A percentile compares a stretch with the other conserved stretches of the same genome.
phyloP scores from a whole-genome alignment of 2,329 filamentous ascomycete genomes.

The Sarocladiaceae sp. region DNA sequence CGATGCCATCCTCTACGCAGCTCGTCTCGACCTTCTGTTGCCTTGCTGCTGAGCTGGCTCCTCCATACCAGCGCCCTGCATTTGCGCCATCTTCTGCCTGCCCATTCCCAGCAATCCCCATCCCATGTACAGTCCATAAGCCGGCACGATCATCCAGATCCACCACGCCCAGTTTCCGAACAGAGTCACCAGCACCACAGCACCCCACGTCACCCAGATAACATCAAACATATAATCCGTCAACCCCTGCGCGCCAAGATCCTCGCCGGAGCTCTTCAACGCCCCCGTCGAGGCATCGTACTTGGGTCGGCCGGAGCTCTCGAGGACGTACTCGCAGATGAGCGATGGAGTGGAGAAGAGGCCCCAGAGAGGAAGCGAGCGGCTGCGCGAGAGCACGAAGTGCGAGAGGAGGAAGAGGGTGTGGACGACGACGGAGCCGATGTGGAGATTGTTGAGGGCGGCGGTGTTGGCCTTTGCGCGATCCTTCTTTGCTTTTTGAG shows the following conservation, averaged over 20 bases:
- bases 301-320: constrained; percentile 75
- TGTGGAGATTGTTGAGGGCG: constrained; percentile 76
- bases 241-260: constrained; percentile 79
- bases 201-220: constrained; percentile 89
- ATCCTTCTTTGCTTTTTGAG: constrained; percentile 61
- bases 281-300: constrained; percentile 60
- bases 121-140: constrained; percentile 51
- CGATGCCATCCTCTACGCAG: constrained; percentile 38
- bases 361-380: constrained; percentile 64
- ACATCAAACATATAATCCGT: constrained; percentile 99
- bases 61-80: constrained; percentile 31
- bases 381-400: constrained; percentile 56
- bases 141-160: constrained; percentile 50
- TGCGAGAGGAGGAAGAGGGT: constrained; percentile 69
- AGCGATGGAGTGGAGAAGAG: constrained; percentile 71
- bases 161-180: constrained; percentile 75
- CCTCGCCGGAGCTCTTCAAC: constrained; percentile 77
- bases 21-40: constrained; percentile 52
- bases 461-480: constrained; percentile 73
- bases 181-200: constrained; percentile 60
- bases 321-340: constrained; percentile 79
- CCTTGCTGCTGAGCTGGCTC: constrained; percentile 32
- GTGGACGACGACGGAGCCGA: constrained; percentile 70
- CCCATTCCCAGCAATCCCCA: constrained; percentile 50
- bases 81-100: constrained; percentile 46